Base-by-base conservation (phyloP, 345 rosid genomes). In the Mercurialis annua region DNA sequence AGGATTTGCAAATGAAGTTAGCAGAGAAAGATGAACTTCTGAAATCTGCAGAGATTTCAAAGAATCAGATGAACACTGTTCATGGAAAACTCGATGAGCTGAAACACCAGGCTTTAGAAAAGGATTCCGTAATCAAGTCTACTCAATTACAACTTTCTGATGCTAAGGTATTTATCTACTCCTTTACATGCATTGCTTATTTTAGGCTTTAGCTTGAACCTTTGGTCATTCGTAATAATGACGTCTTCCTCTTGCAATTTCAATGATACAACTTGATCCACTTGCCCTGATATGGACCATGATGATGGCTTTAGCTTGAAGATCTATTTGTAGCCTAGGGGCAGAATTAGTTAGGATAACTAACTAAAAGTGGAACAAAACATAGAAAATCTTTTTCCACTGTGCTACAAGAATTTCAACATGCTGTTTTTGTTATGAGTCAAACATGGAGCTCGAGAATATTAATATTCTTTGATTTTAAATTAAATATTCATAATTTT, bases 1-100 rank as follows among this genome's bases (percentile, higher is more conserved):
- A 78, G 69, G 96, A 86, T 64, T 78, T 95, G 73, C 90, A 87
- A 62, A 71, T 69, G 59, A 86, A 85, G 81, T 57, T 95, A 56
- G 49, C 76, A 9, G 97, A 89, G 73, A 95, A 88, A 78, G 99
- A 95, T 68, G 99, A 95, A 52, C 80, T 92, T 66, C 76, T 92
- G 72, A 88, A 84, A 78, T 82, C 90, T 10, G 77, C 80, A 46
- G 97, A 89, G 69, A 55, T 73, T 60, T 77, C 84, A 52, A 81
- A 79, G 71, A 77, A 75, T n/a, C 83, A 85, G 80, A 77, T 82
- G 51, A 76, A 76, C 48, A 74, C 79, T 75, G 72, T 85, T 49
- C 74, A 79, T 46, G 77, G 49, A 30, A 77, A 88, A 77, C 72
- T 89, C 62, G 84, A 88, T 68, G 88, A 82, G 71, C 64, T 89